These are phyloP conservation scores for Erythrophleum fordii DNA, from an alignment of 306 rosid species.

Conservation along the genomic window DNA sequence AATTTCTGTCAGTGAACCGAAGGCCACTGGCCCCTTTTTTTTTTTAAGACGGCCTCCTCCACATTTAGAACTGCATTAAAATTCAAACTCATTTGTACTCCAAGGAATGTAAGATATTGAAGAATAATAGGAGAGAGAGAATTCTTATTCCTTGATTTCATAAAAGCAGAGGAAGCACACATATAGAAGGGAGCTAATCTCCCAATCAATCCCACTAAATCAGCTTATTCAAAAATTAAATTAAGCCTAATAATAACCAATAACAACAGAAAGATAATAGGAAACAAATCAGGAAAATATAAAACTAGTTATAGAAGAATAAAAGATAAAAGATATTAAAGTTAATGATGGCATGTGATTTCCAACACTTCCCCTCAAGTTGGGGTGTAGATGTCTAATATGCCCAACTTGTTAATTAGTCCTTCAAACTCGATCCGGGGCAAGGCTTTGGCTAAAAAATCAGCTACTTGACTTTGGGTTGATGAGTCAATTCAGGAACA, in stretches of 20 bases:
- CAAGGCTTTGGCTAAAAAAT: no score
- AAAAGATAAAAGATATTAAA: neutral
- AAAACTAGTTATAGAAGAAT: no score
- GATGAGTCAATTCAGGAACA: no score
- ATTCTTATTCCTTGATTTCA: neutral
- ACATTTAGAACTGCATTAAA: neutral
- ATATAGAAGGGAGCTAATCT: neutral
- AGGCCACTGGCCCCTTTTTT: neutral
- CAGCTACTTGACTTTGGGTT: no score
- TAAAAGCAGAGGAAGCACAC: no score
- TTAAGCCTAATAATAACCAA: neutral
- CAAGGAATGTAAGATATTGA: neutral
- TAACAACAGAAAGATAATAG: neutral
- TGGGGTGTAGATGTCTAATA: no score
- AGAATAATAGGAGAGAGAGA: neutral
- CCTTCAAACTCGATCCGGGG: no score
- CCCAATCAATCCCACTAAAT: neutral
- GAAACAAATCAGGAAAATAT: neutral
- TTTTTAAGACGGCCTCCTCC: neutral
- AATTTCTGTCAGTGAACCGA: neutral
- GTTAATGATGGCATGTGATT: neutral
- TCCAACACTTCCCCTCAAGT: neutral
- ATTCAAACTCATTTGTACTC: slow-evolving; percentile 16
- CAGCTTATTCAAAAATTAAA: neutral
- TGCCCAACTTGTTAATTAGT: no score